Conservation (phyloP, 2,329 filamentous ascomycete species). For the Karstenula rhodostoma region DNA sequence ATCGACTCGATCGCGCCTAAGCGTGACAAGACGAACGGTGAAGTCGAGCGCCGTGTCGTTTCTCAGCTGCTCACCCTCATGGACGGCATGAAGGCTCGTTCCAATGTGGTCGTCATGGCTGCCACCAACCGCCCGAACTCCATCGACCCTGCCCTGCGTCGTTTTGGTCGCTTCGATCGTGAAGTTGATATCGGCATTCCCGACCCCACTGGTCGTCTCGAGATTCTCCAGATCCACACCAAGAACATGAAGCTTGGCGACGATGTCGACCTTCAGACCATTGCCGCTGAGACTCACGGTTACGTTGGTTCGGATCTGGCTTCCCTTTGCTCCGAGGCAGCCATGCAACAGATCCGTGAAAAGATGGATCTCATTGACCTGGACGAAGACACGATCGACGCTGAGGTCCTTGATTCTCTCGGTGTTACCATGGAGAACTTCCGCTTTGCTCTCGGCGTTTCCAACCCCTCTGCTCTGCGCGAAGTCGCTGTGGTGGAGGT, state of each 20-base stretch:
- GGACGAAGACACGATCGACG: constrained; percentile 98
- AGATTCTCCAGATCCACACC: constrained; percentile 99
- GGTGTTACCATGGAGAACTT: constrained; percentile 99
- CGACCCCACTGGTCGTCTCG: constrained; percentile 95
- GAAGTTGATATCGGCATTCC: constrained; percentile 99
- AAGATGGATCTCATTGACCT: constrained; percentile 99
- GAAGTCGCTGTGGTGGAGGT: constrained; percentile 99
- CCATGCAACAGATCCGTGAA: constrained; percentile 99
- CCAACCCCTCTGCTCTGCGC: constrained; percentile 97
- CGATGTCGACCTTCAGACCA: constrained; percentile 95
- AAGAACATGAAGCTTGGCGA: constrained; percentile 99
- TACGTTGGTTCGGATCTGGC: constrained; percentile 99
- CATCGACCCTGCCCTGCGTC: constrained; percentile 95
- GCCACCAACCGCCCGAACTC: constrained; percentile 99
- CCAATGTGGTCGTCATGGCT: constrained; percentile 98
- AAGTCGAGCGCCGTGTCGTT: constrained; percentile 97
- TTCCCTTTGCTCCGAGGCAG: constrained; percentile 97
- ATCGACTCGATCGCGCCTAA: constrained; percentile 99
- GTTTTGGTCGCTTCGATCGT: constrained; percentile 98
- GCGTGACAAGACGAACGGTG: constrained; percentile 99
- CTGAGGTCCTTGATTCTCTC: constrained; percentile 96
- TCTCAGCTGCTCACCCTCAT: constrained; percentile 96
- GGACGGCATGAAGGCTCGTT: constrained; percentile 99
- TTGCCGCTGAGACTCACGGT: constrained; percentile 97
- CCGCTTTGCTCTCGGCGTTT: constrained; percentile 96